Evolutionary conservation across 371 early-diverging fungal species (phyloP).

Genomic region (Haplosporangium sp.): DNA sequence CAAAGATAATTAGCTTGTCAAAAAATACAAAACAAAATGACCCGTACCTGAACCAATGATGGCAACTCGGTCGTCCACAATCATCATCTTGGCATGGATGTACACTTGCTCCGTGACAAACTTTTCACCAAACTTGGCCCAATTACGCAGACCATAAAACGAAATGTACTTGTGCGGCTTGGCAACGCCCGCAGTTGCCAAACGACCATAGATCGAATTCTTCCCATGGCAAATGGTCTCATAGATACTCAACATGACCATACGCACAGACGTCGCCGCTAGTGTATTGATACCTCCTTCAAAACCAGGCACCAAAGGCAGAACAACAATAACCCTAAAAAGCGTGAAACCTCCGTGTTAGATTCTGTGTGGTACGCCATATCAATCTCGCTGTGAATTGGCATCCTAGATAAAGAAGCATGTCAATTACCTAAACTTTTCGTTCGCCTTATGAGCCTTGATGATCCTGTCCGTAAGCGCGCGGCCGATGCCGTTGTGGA

Average conservation of each 20-base stretch:
- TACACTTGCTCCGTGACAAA: conserved; percentile 89
- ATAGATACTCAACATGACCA: conserved; percentile 89
- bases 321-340: conserved; percentile 79
- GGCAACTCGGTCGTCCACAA: conserved; percentile 88
- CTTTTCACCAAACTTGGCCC: conserved; percentile 58
- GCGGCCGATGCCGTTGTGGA: conserved; percentile 75
- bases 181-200: conserved; percentile 72
- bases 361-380: not conserved
- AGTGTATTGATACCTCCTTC: conserved; percentile 83
- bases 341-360: not conserved
- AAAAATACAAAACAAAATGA: not conserved
- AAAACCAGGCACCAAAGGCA: conserved; percentile 95
- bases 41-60: conserved; percentile 83
- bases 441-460: conserved; percentile 75
- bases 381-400: no score
- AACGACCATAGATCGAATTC: conserved; percentile 74
- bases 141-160: conserved; percentile 83
- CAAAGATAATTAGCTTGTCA: no score
- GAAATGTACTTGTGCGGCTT: conserved; percentile 80
- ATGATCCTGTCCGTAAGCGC: conserved; percentile 87
- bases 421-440: conserved; percentile 67
- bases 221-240: conserved; percentile 86
- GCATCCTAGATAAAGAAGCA: not conserved
- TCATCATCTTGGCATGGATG: conserved; percentile 93
- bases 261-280: conserved; percentile 81